phyloP scores from a whole-genome alignment of 2,329 filamentous ascomycete genomes.

The Scleromitrula shiraiana region DNA sequence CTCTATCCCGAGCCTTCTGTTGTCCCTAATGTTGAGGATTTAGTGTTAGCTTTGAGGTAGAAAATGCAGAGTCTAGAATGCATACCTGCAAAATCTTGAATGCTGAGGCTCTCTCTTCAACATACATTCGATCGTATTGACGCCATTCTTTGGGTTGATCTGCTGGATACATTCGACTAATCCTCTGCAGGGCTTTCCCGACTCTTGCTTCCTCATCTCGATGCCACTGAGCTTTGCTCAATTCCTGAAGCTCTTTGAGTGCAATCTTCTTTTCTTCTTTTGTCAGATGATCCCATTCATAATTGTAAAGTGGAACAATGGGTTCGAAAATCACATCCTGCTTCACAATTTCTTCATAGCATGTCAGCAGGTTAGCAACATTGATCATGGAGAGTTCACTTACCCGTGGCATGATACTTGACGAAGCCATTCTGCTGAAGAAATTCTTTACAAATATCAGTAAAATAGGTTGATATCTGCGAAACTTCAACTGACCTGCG shows the following conservation, averaged over 20 bases:
- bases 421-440: too few species aligned
- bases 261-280: not conserved
- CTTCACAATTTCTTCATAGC: not conserved
- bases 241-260: not conserved
- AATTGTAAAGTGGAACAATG: not conserved
- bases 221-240: not conserved
- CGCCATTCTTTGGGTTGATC: conserved; percentile 5
- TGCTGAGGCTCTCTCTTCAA: conserved; percentile 1
- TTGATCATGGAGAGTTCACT: not conserved
- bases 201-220: not conserved
- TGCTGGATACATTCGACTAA: not conserved
- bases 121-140: conserved; percentile 1
- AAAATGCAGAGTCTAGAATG: conserved; percentile 1
- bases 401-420: too few species aligned
- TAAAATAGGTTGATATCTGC: too few species aligned
- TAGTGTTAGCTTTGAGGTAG: too few species aligned
- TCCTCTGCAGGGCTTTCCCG: fast-evolving
- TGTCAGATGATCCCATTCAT: not conserved
- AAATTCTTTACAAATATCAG: too few species aligned
- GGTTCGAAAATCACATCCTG: not conserved
- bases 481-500: conserved; percentile 10
- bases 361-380: not conserved
- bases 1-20: not conserved
- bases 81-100: too few species aligned
- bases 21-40: not conserved